Conservation (phyloP, 2,329 filamentous ascomycete genomes). For the Colletotrichum chlorophyti region DNA sequence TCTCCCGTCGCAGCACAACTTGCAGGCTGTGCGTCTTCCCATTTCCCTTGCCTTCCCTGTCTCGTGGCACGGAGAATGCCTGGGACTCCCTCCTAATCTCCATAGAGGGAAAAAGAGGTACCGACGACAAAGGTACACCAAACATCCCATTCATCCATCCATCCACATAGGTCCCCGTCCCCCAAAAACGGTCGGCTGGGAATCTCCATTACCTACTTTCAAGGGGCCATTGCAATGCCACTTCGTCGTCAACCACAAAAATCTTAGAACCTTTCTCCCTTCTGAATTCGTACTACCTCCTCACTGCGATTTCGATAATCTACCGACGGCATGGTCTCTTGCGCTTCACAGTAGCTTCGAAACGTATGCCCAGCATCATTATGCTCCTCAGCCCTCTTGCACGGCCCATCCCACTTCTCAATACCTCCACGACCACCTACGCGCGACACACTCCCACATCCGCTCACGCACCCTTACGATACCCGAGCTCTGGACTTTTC, state of each 20-base stretch:
- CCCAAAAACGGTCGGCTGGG: slow-evolving; percentile 25
- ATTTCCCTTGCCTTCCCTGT: slow-evolving; percentile 10
- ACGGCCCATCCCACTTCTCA: slow-evolving; percentile 23
- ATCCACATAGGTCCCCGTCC: slow-evolving; percentile 21
- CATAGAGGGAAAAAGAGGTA: slow-evolving; percentile 8
- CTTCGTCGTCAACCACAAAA: slow-evolving; percentile 24
- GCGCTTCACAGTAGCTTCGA: slow-evolving; percentile 17
- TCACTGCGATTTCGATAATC: no score
- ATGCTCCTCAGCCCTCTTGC: slow-evolving; percentile 28
- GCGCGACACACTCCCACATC: slow-evolving; percentile 10
- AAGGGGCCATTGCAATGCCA: slow-evolving; percentile 29
- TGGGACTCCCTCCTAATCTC: background rate
- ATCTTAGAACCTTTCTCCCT: no score
- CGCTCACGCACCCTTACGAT: slow-evolving; percentile 11
- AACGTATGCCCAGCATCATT: slow-evolving; percentile 28
- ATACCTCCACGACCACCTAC: slow-evolving; percentile 14
- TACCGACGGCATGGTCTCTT: slow-evolving; percentile 16
- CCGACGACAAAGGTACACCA: slow-evolving; percentile 11
- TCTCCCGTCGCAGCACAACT: no score
- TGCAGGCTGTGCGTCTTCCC: no score
- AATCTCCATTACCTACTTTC: slow-evolving; percentile 29
- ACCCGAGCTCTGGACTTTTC: background rate
- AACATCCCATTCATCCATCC: no score
- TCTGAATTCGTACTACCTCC: slow-evolving; percentile 9
- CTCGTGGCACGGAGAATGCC: slow-evolving; percentile 4